Conservation (phyloP, 495 filamentous ascomycete species). For the Aspergillus asperescens region DNA sequence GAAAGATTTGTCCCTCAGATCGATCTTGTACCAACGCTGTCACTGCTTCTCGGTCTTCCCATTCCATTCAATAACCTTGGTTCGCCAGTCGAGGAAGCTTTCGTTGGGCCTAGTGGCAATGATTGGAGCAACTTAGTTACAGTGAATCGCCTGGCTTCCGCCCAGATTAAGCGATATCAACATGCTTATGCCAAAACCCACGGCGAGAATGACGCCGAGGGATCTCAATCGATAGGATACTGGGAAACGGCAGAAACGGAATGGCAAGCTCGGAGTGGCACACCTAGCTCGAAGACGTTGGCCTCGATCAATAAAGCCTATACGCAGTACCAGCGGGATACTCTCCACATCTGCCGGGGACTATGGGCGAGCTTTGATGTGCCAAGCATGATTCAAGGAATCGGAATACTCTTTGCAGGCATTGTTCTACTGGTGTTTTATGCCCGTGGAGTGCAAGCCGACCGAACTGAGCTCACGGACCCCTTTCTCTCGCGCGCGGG, state of each 20-base stretch:
- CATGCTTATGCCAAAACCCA: slow-evolving; percentile 55
- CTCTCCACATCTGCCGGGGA: slow-evolving; percentile 69
- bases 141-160: slow-evolving; percentile 71
- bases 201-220: slow-evolving; percentile 55
- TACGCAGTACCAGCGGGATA: slow-evolving; percentile 69
- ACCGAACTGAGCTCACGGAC: slow-evolving; percentile 49
- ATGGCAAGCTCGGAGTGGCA: slow-evolving; percentile 42
- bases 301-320: slow-evolving; percentile 54
- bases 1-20: slow-evolving; percentile 87
- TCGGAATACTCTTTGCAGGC: slow-evolving; percentile 61
- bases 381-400: slow-evolving; percentile 73
- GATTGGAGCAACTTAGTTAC: slow-evolving; percentile 69
- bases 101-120: slow-evolving; percentile 60
- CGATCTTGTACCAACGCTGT: slow-evolving; percentile 87
- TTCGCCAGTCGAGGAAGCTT: slow-evolving; percentile 88
- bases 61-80: slow-evolving; percentile 98
- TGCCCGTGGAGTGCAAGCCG: slow-evolving; percentile 52
- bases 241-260: slow-evolving; percentile 51
- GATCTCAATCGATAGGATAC: slow-evolving; percentile 50
- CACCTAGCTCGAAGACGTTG: slow-evolving; percentile 29
- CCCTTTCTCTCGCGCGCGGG: slow-evolving; percentile 42
- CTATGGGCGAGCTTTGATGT: slow-evolving; percentile 92
- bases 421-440: slow-evolving; percentile 66
- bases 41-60: slow-evolving; percentile 80
- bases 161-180: slow-evolving; percentile 88